Evolutionary conservation across 352 stramenopile species (phyloP).

Genomic region (Aphanomyces astaci): DNA sequence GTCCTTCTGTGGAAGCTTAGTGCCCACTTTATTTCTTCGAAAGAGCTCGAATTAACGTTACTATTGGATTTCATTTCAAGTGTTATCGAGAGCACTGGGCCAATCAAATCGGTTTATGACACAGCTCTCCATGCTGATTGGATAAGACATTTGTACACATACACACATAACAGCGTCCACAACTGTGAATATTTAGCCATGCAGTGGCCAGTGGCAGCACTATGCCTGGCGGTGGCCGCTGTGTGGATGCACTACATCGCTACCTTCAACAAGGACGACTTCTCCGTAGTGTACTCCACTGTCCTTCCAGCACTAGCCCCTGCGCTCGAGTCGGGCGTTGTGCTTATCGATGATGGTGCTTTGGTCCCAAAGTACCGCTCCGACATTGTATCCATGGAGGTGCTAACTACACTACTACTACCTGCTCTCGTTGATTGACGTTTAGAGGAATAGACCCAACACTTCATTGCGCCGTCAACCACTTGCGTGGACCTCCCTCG

Average conservation of each 20-base stretch:
- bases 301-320: neutral
- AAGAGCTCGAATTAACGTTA: too few relatives aligned
- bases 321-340: neutral
- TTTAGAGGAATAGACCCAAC: too few relatives aligned
- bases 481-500: neutral
- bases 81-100: too few relatives aligned
- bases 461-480: neutral
- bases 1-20: too few relatives aligned
- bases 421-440: neutral
- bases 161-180: too few relatives aligned
- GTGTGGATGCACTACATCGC: neutral
- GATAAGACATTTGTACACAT: too few relatives aligned
- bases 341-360: neutral
- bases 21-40: too few relatives aligned
- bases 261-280: neutral
- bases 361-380: neutral
- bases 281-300: neutral
- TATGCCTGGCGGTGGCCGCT: neutral
- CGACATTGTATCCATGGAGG: constrained; percentile 3
- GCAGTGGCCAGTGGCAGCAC: neutral
- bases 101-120: neutral
- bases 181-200: neutral
- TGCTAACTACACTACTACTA: neutral
- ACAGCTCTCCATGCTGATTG: neutral
- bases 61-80: too few relatives aligned